Conservation (phyloP, 495 filamentous ascomycete species). For the Penicillium robsamsonii region DNA sequence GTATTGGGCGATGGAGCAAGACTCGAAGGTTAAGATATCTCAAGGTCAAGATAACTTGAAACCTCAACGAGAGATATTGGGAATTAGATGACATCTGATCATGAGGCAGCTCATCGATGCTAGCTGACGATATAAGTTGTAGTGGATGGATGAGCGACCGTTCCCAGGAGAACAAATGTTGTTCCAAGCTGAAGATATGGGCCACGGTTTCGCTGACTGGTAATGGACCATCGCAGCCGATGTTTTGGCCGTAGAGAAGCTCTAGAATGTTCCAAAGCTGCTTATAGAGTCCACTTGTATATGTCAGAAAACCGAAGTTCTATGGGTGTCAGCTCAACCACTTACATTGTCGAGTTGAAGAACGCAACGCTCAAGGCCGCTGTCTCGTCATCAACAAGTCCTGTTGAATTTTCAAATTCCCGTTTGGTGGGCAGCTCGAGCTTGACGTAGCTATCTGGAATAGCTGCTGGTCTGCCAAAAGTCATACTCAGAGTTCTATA, state of each 20-base stretch:
- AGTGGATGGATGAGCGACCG: constrained; percentile 12
- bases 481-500: constrained; percentile 47
- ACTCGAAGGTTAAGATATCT: constrained; percentile 39
- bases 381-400: constrained; percentile 18
- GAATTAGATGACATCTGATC: constrained; percentile 1
- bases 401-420: constrained; percentile 20
- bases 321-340: neutral
- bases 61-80: constrained; percentile 18
- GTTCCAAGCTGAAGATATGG: constrained; percentile 20
- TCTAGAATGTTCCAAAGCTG: constrained; percentile 36
- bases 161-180: constrained; percentile 22
- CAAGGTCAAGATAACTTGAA: constrained; percentile 36
- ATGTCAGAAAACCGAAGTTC: neutral
- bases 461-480: constrained; percentile 41
- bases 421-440: constrained; percentile 36
- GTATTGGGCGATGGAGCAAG: constrained; percentile 39
- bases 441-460: constrained; percentile 39
- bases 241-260: constrained; percentile 39
- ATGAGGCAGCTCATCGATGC: constrained; percentile 1
- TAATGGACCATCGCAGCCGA: constrained; percentile 28
- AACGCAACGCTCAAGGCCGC: constrained; percentile 24
- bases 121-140: constrained; percentile 8
- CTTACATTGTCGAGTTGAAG: constrained; percentile 41
- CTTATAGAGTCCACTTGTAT: constrained; percentile 22
- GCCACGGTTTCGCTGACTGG: constrained; percentile 15